Conservation (phyloP, 1,139 yeast genomes). For the Candida tetrigidarum region DNA sequence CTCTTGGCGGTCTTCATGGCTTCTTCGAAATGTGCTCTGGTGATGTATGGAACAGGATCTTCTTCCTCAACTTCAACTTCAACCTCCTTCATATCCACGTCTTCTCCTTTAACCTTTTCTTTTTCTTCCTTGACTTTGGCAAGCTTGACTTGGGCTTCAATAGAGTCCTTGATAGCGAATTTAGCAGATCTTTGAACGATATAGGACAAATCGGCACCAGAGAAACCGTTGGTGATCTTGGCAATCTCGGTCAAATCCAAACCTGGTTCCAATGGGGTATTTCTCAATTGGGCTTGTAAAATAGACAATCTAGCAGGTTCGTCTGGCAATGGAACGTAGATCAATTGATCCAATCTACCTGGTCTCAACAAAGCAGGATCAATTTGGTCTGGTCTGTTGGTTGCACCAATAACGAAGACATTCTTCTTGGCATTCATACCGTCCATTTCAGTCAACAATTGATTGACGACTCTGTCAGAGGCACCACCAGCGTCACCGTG, state of each 20-base stretch:
- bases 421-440: constrained; percentile 99
- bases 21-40: constrained; percentile 93
- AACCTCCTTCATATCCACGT: constrained; percentile 60
- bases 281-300: constrained; percentile 94
- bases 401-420: constrained; percentile 98
- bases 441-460: constrained; percentile 98
- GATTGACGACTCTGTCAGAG: constrained; percentile 97
- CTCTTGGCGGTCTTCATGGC: constrained; percentile 99
- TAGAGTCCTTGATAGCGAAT: constrained; percentile 97
- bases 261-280: constrained; percentile 98
- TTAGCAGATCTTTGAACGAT: constrained; percentile 99
- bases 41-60: constrained; percentile 95
- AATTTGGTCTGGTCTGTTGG: constrained; percentile 98
- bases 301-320: constrained; percentile 92
- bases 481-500: constrained; percentile 98
- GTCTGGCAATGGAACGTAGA: constrained; percentile 98
- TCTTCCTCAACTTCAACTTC: constrained; percentile 65
- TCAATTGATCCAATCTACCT: constrained; percentile 98
- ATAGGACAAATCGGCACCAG: constrained; percentile 98
- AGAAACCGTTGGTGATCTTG: constrained; percentile 91
- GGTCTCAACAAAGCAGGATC: constrained; percentile 99
- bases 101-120: constrained; percentile 53
- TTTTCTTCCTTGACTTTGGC: constrained; percentile 53
- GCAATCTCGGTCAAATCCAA: constrained; percentile 88
- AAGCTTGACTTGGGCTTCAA: constrained; percentile 73